Conservation (phyloP, 768 basidiomycete species). For the Hygrophoropsis aurantiaca region DNA sequence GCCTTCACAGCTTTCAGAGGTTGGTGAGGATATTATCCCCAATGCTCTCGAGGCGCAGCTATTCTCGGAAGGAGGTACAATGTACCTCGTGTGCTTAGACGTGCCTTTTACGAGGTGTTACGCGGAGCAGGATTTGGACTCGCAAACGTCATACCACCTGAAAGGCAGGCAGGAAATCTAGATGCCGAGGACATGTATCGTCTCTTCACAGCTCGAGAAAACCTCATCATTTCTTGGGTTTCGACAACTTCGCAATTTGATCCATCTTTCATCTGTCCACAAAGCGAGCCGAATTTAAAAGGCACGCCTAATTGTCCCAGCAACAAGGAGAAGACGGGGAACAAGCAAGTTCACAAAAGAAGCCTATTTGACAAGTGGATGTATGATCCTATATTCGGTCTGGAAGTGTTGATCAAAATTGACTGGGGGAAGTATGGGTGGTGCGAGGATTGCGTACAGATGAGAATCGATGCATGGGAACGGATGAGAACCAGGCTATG, state of each 20-base stretch:
- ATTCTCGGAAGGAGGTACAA: constrained; percentile 28
- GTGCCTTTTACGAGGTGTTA: constrained; percentile 42
- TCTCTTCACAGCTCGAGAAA: constrained; percentile 12
- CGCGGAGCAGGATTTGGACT: constrained; percentile 32
- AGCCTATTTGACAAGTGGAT: constrained; percentile 28
- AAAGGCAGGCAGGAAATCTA: constrained; percentile 24
- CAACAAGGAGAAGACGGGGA: constrained; percentile 1
- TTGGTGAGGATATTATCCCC: constrained; percentile 11
- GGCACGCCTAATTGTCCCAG: background rate
- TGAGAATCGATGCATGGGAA: constrained; percentile 27
- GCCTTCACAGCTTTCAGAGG: constrained; percentile 18
- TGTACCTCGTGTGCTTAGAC: constrained; percentile 29
- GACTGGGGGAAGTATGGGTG: constrained; percentile 29
- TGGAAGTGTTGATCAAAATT: constrained; percentile 30
- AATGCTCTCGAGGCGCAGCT: constrained; percentile 31
- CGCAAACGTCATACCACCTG: constrained; percentile 27
- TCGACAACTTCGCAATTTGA: constrained; percentile 3
- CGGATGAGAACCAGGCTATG: constrained; percentile 30
- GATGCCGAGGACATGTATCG: constrained; percentile 25
- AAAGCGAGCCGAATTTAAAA: background rate
- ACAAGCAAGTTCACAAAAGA: constrained; percentile 14
- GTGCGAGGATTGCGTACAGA: constrained; percentile 33
- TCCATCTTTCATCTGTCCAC: constrained; percentile 1
- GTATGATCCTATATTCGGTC: constrained; percentile 35
- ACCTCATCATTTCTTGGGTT: constrained; percentile 3